Conservation (phyloP, 202 grass and related monocot species). For the Eragrostis tef region DNA sequence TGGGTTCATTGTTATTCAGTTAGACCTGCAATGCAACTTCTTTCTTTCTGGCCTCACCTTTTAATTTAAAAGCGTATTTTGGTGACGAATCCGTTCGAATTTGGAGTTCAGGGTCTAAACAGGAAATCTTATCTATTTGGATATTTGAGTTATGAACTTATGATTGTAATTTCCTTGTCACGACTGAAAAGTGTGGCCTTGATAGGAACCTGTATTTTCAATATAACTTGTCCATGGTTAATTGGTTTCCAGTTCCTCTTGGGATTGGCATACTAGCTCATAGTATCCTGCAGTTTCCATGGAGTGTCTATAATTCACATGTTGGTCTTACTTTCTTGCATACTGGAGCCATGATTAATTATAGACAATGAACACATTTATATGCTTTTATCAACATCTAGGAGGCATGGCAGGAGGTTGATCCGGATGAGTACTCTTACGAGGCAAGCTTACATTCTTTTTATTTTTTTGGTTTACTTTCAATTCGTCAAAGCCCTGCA, state of each 20-base stretch:
- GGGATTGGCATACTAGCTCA: constrained; percentile 15
- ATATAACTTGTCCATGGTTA: constrained; percentile 8
- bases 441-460: constrained; percentile 64
- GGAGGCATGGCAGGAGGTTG: constrained; percentile 98
- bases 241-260: constrained; percentile 7
- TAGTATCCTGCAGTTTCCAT: neutral
- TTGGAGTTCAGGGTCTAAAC: constrained; percentile 12
- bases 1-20: neutral
- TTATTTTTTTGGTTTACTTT: neutral
- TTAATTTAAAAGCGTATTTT: neutral
- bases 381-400: constrained; percentile 50
- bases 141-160: constrained; percentile 20
- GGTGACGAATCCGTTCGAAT: neutral
- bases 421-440: constrained; percentile 93
- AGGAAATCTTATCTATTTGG: neutral
- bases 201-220: neutral
- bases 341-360: constrained; percentile 18
- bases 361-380: constrained; percentile 27
- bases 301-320: constrained; percentile 26
- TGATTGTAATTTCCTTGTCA: neutral
- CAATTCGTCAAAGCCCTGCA: constrained; percentile 18
- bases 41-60: constrained; percentile 1
- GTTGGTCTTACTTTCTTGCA: neutral
- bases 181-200: neutral
- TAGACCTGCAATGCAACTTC: neutral